Conservation (phyloP, 176 grass and related monocot genomes). For the Tuctoria greenei region DNA sequence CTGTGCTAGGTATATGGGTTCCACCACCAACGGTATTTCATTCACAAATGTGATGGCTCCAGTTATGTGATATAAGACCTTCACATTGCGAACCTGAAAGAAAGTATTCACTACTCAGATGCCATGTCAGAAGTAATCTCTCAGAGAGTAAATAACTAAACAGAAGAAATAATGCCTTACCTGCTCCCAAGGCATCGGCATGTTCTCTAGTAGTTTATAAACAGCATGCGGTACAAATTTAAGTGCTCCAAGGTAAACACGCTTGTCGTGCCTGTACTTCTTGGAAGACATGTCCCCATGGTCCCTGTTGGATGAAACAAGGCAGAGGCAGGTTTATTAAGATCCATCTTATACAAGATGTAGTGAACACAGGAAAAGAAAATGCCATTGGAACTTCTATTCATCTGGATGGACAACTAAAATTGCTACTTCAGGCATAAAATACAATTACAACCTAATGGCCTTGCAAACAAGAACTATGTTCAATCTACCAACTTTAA, state of each 20-base stretch:
- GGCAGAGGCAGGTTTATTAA: background rate
- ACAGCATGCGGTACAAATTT: constrained; percentile 98
- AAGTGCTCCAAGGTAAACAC: constrained; percentile 93
- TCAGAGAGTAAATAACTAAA: constrained; percentile 4
- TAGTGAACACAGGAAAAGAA: background rate
- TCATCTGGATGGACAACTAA: background rate
- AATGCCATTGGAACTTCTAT: background rate
- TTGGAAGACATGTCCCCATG: constrained; percentile 99
- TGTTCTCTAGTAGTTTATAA: constrained; percentile 93
- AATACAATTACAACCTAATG: background rate
- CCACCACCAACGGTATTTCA: constrained; percentile 93
- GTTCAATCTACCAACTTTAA: background rate
- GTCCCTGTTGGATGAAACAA: constrained; percentile 48
- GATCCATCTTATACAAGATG: constrained; percentile 5
- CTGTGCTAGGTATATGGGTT: constrained; percentile 97
- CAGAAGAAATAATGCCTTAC: constrained; percentile 33
- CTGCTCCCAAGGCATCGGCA: constrained; percentile 99
- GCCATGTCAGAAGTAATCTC: background rate
- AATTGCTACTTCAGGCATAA: background rate
- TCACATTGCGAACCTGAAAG: constrained; percentile 93
- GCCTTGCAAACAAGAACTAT: background rate
- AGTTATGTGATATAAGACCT: constrained; percentile 94
- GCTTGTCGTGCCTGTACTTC: constrained; percentile 97
- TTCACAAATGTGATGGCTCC: constrained; percentile 96
- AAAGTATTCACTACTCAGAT: constrained; percentile 19